Conservation (phyloP, 768 basidiomycete species). For the Psilocybe cyanescens region DNA sequence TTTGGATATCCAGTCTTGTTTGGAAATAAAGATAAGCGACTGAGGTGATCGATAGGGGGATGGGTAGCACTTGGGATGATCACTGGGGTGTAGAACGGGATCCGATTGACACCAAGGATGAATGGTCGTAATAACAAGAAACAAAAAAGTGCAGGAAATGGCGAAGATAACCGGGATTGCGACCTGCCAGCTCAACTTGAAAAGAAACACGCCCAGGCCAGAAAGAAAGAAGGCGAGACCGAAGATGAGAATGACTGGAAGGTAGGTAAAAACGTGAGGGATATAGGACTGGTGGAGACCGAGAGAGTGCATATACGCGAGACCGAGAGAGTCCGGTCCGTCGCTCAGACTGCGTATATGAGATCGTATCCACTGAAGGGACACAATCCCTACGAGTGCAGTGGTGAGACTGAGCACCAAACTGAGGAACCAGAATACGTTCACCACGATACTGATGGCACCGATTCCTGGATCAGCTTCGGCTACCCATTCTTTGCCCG, state of each 20-base stretch:
- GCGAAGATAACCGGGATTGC: constrained; percentile 9
- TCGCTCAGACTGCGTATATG: constrained; percentile 3
- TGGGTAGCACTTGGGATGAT: constrained; percentile 1
- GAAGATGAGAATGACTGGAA: constrained; percentile 24
- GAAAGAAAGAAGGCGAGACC: constrained; percentile 25
- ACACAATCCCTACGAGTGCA: constrained; percentile 19
- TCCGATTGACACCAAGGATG: background rate
- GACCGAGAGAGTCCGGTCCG: constrained; percentile 14
- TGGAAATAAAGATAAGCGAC: background rate
- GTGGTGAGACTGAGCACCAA: constrained; percentile 15
- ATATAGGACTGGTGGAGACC: constrained; percentile 23
- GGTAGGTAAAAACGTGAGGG: constrained; percentile 17
- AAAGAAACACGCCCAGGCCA: constrained; percentile 23
- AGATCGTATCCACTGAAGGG: constrained; percentile 22
- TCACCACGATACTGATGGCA: constrained; percentile 6
- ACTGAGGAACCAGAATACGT: constrained; percentile 21
- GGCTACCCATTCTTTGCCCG: background rate
- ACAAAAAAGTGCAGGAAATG: background rate
- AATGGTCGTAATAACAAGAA: constrained; percentile 6
- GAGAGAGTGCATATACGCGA: constrained; percentile 24
- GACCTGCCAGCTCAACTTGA: constrained; percentile 18
- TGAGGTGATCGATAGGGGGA: constrained; percentile 6
- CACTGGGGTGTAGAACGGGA: background rate
- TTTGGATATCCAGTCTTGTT: background rate
- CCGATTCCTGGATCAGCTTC: background rate